Base-by-base conservation (phyloP, 345 rosid species). In the Sonneratia alba region DNA sequence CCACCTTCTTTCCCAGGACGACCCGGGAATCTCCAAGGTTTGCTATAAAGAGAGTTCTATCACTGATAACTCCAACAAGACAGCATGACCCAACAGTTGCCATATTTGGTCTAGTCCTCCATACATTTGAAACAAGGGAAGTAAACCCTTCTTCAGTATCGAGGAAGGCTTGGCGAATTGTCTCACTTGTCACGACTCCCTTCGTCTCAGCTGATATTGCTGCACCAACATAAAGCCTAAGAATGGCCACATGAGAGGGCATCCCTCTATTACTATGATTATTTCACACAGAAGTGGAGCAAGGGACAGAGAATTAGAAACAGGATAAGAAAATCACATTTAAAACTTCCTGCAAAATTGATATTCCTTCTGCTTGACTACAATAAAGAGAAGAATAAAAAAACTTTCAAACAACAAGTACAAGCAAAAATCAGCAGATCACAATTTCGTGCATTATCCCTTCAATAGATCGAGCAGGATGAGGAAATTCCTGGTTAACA, bases 1-100 rank as follows among this genome's bases (percentile, higher is more conserved):
- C 83, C 57, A 89, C 91, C 82, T 85, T 91, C 92, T 86, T 91
- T 24, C 96, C 97, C 64, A 93, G 73, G 18, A 91, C 94, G 75
- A 85, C 89, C 49, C 96, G 88, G 8, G 97, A 91, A 83, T 91
- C 96, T 61, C 98, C 97, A 14, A 89, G 84, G 66, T 87, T 94
- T 36, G 98, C 97, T 73, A 94, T 85, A 36, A 91, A 89, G 67
- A 94, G 91, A 1, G 97, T 91, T 80, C 79, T 87, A 72, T 78
- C 87, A 81, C 34, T 81, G 75, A 91, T 91, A 62, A 89, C 89
- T 71, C 97, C 98, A 79, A 94, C 96, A 42, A 94, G 79, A 77
- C 98, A 91, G 80, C 97, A 93, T 16, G 96, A 72, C 40, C 98
- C 97, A 66, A 86, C 84, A 32, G 95, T 86, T 38, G 97, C 97